A percentile compares a stretch with the other conserved stretches of the same genome.
These are phyloP conservation scores for Russula lepida DNA, from an alignment of 768 basidiomycete species.

Conservation along the genomic window DNA sequence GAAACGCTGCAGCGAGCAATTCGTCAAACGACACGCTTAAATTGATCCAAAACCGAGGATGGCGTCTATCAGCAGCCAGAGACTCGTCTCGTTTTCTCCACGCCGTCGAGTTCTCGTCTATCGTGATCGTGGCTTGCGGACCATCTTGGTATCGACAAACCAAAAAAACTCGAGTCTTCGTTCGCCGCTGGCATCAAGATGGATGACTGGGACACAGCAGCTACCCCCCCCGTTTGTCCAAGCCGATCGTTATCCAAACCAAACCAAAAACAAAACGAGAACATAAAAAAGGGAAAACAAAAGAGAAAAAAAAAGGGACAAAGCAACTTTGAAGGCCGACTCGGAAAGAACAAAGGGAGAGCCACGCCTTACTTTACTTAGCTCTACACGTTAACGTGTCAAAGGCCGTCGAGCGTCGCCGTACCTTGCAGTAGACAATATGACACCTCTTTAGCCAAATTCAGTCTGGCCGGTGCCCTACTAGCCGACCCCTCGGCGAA, in stretches of 20 bases:
- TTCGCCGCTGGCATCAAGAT: background rate
- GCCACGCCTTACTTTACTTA: background rate
- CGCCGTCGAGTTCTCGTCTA: background rate
- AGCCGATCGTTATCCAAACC: slow-evolving; percentile 3
- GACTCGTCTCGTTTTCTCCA: background rate
- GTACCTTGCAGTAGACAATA: background rate
- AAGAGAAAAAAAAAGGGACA: background rate
- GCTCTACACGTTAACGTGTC: slow-evolving; percentile 7
- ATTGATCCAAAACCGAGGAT: background rate
- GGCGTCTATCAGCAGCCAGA: background rate
- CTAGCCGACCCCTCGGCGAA: background rate
- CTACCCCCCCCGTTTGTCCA: background rate
- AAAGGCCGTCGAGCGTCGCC: background rate
- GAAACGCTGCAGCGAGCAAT: background rate
- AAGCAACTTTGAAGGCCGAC: background rate
- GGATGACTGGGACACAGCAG: background rate
- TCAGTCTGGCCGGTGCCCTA: background rate
- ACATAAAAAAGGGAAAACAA: background rate
- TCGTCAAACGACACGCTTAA: slow-evolving; percentile 1
- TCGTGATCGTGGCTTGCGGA: background rate
- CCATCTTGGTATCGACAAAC: background rate
- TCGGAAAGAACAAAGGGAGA: slow-evolving; percentile 1
- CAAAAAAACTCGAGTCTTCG: background rate
- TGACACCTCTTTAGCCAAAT: slow-evolving; percentile 11
- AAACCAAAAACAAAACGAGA: background rate